These are phyloP conservation scores for Isochrysis galbana DNA, from an alignment of 78 protist species.

Conservation along the genomic window DNA sequence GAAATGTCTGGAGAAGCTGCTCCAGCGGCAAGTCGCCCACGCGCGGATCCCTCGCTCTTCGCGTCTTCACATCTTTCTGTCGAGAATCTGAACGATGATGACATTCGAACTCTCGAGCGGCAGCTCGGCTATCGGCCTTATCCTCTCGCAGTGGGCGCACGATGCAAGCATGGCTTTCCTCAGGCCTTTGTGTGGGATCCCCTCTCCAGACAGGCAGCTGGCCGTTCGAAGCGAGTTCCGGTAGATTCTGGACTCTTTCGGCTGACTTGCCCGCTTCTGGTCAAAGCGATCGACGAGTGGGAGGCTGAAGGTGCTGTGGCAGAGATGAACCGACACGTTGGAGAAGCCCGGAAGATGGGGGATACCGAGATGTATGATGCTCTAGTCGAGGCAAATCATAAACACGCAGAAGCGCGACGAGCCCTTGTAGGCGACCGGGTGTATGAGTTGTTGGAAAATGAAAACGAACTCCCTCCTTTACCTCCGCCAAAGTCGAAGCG, in stretches of 20 bases:
- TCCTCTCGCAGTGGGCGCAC: not conserved
- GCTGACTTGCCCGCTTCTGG: conserved; percentile 5
- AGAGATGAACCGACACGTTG: not conserved
- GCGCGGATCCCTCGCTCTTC: too few species aligned
- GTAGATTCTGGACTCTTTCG: not conserved
- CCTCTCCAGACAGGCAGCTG: not conserved
- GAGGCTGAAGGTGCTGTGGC: conserved; percentile 4
- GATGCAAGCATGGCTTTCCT: not conserved
- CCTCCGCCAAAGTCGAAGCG: not conserved
- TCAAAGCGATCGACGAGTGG: not conserved
- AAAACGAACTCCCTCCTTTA: not conserved
- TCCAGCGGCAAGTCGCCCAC: too few species aligned
- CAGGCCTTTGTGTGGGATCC: not conserved
- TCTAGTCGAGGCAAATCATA: too few species aligned
- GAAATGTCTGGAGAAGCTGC: too few species aligned
- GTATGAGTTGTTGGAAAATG: not conserved
- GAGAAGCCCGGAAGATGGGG: not conserved
- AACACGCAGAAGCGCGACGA: not conserved
- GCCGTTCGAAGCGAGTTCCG: not conserved
- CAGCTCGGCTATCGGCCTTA: not conserved
- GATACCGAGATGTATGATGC: not conserved
- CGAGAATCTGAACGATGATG: not conserved
- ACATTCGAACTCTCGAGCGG: not conserved
- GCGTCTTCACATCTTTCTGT: not conserved
- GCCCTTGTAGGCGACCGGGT: not conserved